Evolutionary conservation across 768 basidiomycete genomes (phyloP).

Genomic region (Leccinum incarnatum): DNA sequence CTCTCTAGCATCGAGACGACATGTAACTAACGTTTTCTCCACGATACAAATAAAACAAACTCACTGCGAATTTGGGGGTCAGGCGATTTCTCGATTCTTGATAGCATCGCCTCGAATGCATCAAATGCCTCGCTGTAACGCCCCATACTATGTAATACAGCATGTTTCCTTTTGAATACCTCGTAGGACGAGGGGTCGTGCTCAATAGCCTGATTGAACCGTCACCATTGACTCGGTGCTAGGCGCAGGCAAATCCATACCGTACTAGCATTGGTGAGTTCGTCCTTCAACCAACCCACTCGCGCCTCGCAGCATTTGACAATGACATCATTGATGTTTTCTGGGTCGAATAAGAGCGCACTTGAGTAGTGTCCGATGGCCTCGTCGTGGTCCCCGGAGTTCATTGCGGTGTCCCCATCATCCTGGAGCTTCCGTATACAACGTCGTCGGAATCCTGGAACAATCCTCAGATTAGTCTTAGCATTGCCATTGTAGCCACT

Average conservation of each 20-base stretch:
- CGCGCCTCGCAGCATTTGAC: conserved; percentile 1
- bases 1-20: no score
- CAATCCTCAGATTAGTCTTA: no score
- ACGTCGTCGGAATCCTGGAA: background rate
- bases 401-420: background rate
- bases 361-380: background rate
- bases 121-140: background rate
- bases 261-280: background rate
- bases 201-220: background rate
- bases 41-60: background rate
- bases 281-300: background rate
- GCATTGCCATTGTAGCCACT: no score
- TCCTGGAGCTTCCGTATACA: background rate
- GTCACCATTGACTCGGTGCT: no score
- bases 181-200: background rate
- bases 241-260: background rate
- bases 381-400: background rate
- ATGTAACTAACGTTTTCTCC: no score
- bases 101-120: background rate
- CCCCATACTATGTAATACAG: background rate
- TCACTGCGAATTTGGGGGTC: no score
- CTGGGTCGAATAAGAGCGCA: background rate
- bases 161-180: conserved; percentile 8
- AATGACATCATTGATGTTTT: background rate
- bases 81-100: background rate